Conservation (phyloP, 495 filamentous ascomycete genomes). For the Penicillium verhagenii region DNA sequence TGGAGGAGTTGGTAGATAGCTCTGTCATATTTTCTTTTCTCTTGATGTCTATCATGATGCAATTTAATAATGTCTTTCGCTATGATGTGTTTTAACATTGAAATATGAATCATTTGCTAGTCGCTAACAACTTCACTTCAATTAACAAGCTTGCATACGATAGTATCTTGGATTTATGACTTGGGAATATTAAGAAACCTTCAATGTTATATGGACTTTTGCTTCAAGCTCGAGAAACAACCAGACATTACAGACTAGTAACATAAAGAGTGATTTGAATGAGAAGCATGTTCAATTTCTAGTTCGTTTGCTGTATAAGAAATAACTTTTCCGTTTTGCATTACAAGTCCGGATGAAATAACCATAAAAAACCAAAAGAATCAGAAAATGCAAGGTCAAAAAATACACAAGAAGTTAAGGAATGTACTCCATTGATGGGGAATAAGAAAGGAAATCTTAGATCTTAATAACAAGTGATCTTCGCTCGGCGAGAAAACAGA, state of each 20-base stretch:
- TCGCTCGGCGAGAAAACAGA: conserved; percentile 9
- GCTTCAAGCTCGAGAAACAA: neutral
- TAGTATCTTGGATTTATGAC: too few species aligned
- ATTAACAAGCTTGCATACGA: too few species aligned
- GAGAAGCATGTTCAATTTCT: neutral
- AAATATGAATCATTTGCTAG: too few species aligned
- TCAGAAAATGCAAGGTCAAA: neutral
- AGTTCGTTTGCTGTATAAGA: neutral
- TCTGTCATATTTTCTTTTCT: neutral
- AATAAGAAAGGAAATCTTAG: conserved; percentile 17
- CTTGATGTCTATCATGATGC: too few species aligned
- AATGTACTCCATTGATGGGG: conserved; percentile 42
- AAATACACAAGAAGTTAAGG: conserved; percentile 16
- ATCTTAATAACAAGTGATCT: conserved; percentile 17
- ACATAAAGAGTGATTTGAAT: neutral
- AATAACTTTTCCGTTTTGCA: neutral
- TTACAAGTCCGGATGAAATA: too few species aligned
- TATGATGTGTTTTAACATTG: too few species aligned
- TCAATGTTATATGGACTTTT: too few species aligned
- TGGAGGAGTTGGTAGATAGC: neutral
- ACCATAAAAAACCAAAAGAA: neutral
- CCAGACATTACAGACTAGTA: neutral
- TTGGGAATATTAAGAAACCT: too few species aligned
- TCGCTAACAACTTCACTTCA: too few species aligned
- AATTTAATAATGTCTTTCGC: too few species aligned